These are phyloP conservation scores for Oidiodendron maius DNA, from an alignment of 495 filamentous ascomycete species.

Conservation along the genomic window DNA sequence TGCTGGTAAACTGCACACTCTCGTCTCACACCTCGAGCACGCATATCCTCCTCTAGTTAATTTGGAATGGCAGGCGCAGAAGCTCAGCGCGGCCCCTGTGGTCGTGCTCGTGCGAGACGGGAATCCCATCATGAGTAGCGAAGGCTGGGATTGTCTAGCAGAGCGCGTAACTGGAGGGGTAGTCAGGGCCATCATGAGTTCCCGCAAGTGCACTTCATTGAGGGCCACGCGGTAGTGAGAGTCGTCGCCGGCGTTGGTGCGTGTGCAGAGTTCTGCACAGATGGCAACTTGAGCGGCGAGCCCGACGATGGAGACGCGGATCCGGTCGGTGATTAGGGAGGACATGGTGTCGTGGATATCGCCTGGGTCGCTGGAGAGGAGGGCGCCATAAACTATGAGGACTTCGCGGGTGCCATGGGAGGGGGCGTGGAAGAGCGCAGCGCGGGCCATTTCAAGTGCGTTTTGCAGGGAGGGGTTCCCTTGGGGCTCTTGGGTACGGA, in stretches of 20 bases:
- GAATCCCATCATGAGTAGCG: slow-evolving; percentile 96
- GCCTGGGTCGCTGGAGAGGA: slow-evolving; percentile 84
- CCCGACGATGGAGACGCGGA: slow-evolving; percentile 82
- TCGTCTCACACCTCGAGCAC: slow-evolving; percentile 81
- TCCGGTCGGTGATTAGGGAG: slow-evolving; percentile 67
- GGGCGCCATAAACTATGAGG: slow-evolving; percentile 84
- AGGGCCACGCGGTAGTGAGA: slow-evolving; percentile 75
- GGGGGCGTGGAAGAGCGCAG: slow-evolving; percentile 82
- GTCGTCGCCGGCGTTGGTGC: slow-evolving; percentile 77
- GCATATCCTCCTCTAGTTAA: slow-evolving; percentile 83
- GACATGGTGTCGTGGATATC: slow-evolving; percentile 91
- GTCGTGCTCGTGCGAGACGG: slow-evolving; percentile 63
- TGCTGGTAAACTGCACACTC: slow-evolving; percentile 87
- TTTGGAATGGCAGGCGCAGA: slow-evolving; percentile 88
- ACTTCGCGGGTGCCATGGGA: slow-evolving; percentile 90
- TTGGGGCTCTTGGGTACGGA: slow-evolving; percentile 73
- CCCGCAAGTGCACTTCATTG: slow-evolving; percentile 82
- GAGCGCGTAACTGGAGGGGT: slow-evolving; percentile 79
- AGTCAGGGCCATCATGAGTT: slow-evolving; percentile 81
- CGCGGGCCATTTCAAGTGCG: slow-evolving; percentile 89
- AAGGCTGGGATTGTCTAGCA: slow-evolving; percentile 59
- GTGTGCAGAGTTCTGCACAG: slow-evolving; percentile 78
- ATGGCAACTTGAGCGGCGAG: slow-evolving; percentile 88
- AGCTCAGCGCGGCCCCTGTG: slow-evolving; percentile 50
- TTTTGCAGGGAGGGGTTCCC: slow-evolving; percentile 91